Conservation (phyloP, 2,329 filamentous ascomycete genomes). For the Neofusicoccum cordaticola region DNA sequence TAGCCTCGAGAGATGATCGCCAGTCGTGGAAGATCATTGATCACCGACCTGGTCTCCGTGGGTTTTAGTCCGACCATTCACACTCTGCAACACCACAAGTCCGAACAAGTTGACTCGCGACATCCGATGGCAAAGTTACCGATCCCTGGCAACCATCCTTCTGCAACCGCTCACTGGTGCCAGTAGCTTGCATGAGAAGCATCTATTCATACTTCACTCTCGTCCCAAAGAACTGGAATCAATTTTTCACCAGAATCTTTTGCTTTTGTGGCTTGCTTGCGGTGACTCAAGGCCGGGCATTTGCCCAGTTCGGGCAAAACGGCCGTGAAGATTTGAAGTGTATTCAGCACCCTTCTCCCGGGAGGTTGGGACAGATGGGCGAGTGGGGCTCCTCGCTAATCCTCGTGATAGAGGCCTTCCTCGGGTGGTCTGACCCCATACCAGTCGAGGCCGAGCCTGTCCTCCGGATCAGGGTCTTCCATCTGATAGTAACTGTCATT, state of each 20-base stretch:
- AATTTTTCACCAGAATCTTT: background rate
- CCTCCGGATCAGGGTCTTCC: background rate
- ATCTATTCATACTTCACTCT: background rate
- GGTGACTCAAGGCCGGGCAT: background rate
- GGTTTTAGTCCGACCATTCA: background rate
- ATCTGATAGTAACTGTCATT: background rate
- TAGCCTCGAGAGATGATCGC: background rate
- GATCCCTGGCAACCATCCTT: background rate
- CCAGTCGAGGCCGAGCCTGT: background rate
- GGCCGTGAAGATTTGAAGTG: background rate
- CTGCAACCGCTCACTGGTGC: background rate
- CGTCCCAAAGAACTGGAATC: background rate
- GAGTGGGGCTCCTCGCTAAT: background rate
- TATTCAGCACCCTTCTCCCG: background rate
- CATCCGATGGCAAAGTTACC: background rate
- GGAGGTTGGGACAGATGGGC: background rate
- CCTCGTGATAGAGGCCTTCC: background rate
- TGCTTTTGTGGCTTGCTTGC: background rate
- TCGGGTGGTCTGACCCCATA: background rate
- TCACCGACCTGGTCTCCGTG: background rate
- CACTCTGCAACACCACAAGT: background rate
- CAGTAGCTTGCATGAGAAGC: background rate
- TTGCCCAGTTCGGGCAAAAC: background rate
- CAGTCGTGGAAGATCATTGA: background rate
- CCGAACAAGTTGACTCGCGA: background rate